Conservation (phyloP, 2,329 filamentous ascomycete genomes). For the Penicillium fuscoglaucum region DNA sequence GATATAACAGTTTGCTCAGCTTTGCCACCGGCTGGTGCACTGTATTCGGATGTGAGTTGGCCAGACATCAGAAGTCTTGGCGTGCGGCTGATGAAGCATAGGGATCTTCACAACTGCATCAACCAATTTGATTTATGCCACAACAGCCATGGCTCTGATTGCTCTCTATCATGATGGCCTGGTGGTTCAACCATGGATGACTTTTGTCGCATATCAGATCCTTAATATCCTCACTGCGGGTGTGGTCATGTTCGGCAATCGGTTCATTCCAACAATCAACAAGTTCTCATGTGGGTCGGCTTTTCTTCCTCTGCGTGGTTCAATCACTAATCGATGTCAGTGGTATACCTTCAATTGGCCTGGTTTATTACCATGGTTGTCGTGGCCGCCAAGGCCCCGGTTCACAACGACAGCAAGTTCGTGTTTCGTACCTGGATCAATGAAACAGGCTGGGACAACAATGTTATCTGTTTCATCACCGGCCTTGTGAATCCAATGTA, state of each 20-base stretch:
- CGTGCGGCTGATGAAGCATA: constrained; percentile 15
- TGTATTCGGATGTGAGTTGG: constrained; percentile 39
- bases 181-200: constrained; percentile 50
- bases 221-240: constrained; percentile 46
- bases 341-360: constrained; percentile 50
- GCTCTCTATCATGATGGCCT: constrained; percentile 44
- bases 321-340: constrained; percentile 8
- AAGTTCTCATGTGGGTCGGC: constrained; percentile 41
- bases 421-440: constrained; percentile 57
- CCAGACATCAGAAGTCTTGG: too few species aligned
- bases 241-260: constrained; percentile 53
- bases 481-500: constrained; percentile 53
- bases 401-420: constrained; percentile 49
- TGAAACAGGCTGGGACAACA: constrained; percentile 54
- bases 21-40: constrained; percentile 50
- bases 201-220: constrained; percentile 44
- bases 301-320: neutral
- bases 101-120: constrained; percentile 50
- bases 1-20: constrained; percentile 43
- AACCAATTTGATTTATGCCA: constrained; percentile 48
- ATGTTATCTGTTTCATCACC: constrained; percentile 53
- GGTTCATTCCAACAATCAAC: constrained; percentile 46
- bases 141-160: constrained; percentile 46
- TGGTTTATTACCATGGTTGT: constrained; percentile 52
- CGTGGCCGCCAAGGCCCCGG: constrained; percentile 50